Base-by-base conservation (phyloP, 495 filamentous ascomycete genomes). In the Aspergillus funiculosus region DNA sequence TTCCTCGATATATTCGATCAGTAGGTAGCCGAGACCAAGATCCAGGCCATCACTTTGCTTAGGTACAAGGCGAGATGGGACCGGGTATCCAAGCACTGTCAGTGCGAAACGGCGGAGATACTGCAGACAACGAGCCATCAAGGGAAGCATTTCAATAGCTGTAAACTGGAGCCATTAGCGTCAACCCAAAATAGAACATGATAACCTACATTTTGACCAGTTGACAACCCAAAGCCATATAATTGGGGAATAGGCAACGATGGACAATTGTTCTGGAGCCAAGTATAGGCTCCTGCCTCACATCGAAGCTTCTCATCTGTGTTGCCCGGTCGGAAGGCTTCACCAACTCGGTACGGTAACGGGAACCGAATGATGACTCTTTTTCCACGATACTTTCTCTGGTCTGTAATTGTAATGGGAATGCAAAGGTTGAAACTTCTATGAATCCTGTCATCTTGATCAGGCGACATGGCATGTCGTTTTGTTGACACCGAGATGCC, bases 381-480 rank as follows among this genome's bases (percentile, higher is more conserved):
- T 40, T 45, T 34, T 29, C 36, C 28, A 4, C n/a, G n/a, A n/a
- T n/a, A n/a, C n/a, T n/a, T n/a, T n/a, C 35, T 42, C 14, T 50
- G 19, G 21, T 30, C 26, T 13, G 15, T 14, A 43, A 63, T 51
- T 15, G 50, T 28, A 34, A 64, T 35, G 27, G 61, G 57, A 44
- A 63, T 56, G 54, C 58, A 63, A 15, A 62, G 44, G 46, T 66
- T 64, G 54, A 62, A 66, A 50, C 54, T 62, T 5, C 61, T 61
- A 51, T 50, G 49, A 25, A 58, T 45, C 63, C 61, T 64, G 18
- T 58, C 43, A 27, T 52, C 35, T 19, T 41, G 11, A 20, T 54
- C 51, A n/a, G 29, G 43, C 30, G 8, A 7, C 1, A 28, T 28
- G 26, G 26, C n/a, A n/a, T n/a, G n/a, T n/a, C n/a, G n/a, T n/a